Evolutionary conservation across 164 flowering plant species (phyloP).

Genomic region (Umbellularia californica): DNA sequence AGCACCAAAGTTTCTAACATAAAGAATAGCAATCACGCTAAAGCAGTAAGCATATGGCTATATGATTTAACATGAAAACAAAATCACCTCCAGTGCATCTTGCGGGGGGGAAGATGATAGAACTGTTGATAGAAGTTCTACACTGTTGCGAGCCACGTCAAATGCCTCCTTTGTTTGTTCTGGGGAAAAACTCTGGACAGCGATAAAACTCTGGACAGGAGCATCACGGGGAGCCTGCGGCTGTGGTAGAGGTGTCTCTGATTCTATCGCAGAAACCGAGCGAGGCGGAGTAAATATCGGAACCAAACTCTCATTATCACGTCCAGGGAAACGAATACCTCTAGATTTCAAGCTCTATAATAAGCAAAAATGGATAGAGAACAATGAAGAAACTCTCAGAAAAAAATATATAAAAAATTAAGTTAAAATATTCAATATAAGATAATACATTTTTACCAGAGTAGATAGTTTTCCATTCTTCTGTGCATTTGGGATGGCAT

Average conservation of each 20-base stretch:
- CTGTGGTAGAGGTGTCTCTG: slow-evolving; percentile 26
- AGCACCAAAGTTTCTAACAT: too few species aligned
- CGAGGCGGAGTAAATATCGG: slow-evolving; percentile 92
- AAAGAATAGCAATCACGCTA: too few species aligned
- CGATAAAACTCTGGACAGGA: slow-evolving; percentile 39
- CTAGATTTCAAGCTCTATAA: slow-evolving; percentile 81
- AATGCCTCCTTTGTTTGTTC: slow-evolving; percentile 94
- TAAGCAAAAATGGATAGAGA: background rate
- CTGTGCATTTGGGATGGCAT: background rate
- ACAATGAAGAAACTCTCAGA: background rate
- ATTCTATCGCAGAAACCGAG: slow-evolving; percentile 49
- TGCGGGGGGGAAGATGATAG: slow-evolving; percentile 89
- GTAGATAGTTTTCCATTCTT: background rate
- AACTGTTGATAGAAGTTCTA: slow-evolving; percentile 93
- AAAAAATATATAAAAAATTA: too few species aligned
- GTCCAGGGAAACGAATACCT: slow-evolving; percentile 90
- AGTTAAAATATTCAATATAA: too few species aligned
- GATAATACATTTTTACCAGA: too few species aligned
- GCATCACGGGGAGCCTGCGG: slow-evolving; percentile 33
- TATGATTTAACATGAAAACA: background rate
- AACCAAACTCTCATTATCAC: slow-evolving; percentile 89
- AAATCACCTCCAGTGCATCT: slow-evolving; percentile 72
- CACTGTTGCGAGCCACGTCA: slow-evolving; percentile 88
- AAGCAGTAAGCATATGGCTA: background rate
- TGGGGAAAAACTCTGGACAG: slow-evolving; percentile 49